Evolutionary conservation across 129 eudicot species (phyloP).

Genomic region (Saussurea involucrata): DNA sequence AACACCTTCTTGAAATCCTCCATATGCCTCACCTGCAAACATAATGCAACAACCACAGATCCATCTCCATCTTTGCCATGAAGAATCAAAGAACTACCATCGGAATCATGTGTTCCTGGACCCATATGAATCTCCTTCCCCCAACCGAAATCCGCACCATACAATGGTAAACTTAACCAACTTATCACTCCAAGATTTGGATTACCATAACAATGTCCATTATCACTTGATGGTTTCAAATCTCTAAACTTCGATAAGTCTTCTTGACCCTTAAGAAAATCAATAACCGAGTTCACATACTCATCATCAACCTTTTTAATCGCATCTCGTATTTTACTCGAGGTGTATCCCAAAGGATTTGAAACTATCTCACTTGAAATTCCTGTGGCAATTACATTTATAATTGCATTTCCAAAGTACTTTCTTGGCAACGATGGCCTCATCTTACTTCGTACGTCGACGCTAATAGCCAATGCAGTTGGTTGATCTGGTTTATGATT

Average conservation of each 20-base stretch:
- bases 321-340: slow-evolving; percentile 38
- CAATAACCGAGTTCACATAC: slow-evolving; percentile 38
- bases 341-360: slow-evolving; percentile 37
- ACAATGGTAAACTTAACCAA: slow-evolving; percentile 44
- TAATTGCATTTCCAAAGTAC: slow-evolving; percentile 62
- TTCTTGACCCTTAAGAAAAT: slow-evolving; percentile 38
- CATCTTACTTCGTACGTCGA: slow-evolving; percentile 41
- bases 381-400: slow-evolving; percentile 35
- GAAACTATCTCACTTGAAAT: slow-evolving; percentile 42
- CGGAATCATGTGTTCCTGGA: slow-evolving; percentile 45
- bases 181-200: slow-evolving; percentile 55
- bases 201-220: slow-evolving; percentile 32
- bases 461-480: slow-evolving; percentile 26
- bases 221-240: slow-evolving; percentile 16
- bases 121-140: slow-evolving; percentile 44
- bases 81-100: slow-evolving; percentile 40
- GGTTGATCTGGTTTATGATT: slow-evolving; percentile 37
- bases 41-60: slow-evolving; percentile 32
- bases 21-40: slow-evolving; percentile 29
- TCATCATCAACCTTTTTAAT: slow-evolving; percentile 40
- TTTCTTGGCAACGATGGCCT: slow-evolving; percentile 49
- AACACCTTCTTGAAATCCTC: slow-evolving; percentile 30
- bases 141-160: slow-evolving; percentile 68
- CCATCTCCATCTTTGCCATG: slow-evolving; percentile 36
- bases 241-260: slow-evolving; percentile 37